Base-by-base conservation (phyloP, 139 green algal species). In the Astrephomene gubernaculifera region DNA sequence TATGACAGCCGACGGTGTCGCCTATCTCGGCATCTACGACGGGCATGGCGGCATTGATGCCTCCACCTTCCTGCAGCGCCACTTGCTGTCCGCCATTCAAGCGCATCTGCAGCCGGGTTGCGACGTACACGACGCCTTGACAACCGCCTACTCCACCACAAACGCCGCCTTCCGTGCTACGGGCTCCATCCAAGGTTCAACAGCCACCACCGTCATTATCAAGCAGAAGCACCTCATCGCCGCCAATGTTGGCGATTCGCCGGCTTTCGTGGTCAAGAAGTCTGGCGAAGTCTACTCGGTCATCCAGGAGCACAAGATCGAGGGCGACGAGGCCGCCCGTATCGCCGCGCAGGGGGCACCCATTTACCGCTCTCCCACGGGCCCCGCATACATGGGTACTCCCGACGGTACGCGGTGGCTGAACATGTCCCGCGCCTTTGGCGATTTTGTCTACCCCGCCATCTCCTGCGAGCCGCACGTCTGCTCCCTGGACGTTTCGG, bases 331-430 rank as follows among this genome's bases (percentile, higher is more conserved):
- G 65, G 65, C 49, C 5, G 79, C 79, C 27, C 79, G 79, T 25
- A 68, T 86, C 6, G 65, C 65, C 0, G 35, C 65, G 27, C 49
- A 79, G n/a, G 65, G 79, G 27, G 65, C 33, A 0, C 79, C 79
- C 35, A 86, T 86, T 45, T 78, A 79, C 27, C 64, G 61, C 25
- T 74, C 64, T 0, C 39, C 79, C 1, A 69, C 45, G 31, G 79
- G 79, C 1, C 79, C 79, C 2, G 65, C 79, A 1, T 86, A 86
- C 79, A 86, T 86, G 79, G 79, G 79, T 8, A 86, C 79, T 1
- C 65, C 79, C 2, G 79, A 86, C 65, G 79, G 79, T 25, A 78
- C 79, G 61, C 79, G 79, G 24, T 85, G 79, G 79, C 79, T 85
- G 31, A 85, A 85, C 63, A 85, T 85, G 79, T 68, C 44, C 27